Evolutionary conservation across 176 grass and related monocot species (phyloP).

Genomic region (Themeda triandra): DNA sequence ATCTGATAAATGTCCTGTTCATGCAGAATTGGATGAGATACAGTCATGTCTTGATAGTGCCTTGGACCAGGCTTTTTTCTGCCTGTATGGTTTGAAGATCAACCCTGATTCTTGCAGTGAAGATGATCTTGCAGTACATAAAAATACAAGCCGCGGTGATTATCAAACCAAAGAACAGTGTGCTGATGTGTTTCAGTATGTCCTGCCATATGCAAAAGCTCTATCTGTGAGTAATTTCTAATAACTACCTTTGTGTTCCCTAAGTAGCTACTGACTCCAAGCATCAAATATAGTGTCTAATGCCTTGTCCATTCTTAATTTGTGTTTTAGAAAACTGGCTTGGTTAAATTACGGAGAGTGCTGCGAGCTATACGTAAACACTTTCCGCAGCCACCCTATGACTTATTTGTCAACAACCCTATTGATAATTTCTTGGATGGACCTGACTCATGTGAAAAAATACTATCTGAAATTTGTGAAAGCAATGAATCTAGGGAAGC

Average conservation of each 20-base stretch:
- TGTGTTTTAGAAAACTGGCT: slow-evolving; percentile 82
- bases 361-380: slow-evolving; percentile 94
- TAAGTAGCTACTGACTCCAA: slow-evolving; percentile 19
- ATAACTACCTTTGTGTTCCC: neutral
- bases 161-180: slow-evolving; percentile 99
- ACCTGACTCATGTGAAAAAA: slow-evolving; percentile 80
- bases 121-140: slow-evolving; percentile 84
- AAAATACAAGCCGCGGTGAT: slow-evolving; percentile 93
- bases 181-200: slow-evolving; percentile 98
- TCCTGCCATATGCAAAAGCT: slow-evolving; percentile 88
- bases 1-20: slow-evolving; percentile 35
- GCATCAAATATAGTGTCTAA: slow-evolving; percentile 15
- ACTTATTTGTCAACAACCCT: slow-evolving; percentile 62
- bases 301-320: slow-evolving; percentile 24
- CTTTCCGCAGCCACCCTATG: slow-evolving; percentile 85
- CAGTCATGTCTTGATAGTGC: slow-evolving; percentile 82
- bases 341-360: slow-evolving; percentile 92
- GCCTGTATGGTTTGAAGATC: slow-evolving; percentile 97
- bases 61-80: slow-evolving; percentile 96
- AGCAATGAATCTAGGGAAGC: slow-evolving; percentile 59
- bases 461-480: slow-evolving; percentile 70
- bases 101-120: slow-evolving; percentile 93
- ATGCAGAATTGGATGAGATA: slow-evolving; percentile 85
- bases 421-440: slow-evolving; percentile 91
- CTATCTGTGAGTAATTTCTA: slow-evolving; percentile 69